Conservation (phyloP, 176 grass and related monocot species). For the Zoysia japonica region DNA sequence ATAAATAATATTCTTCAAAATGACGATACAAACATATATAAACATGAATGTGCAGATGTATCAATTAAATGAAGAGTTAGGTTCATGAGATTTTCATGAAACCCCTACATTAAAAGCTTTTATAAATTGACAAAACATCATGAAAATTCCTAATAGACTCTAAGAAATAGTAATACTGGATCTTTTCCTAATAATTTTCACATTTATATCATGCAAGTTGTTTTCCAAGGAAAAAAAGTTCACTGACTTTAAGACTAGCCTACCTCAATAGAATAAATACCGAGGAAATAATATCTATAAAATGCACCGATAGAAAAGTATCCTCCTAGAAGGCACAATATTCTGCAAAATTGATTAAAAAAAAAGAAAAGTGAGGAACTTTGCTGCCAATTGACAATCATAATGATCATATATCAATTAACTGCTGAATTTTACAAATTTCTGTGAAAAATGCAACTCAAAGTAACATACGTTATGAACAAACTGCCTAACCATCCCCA, state of each 20-base stretch:
- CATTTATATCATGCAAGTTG: background rate
- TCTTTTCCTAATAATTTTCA: constrained; percentile 12
- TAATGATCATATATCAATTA: background rate
- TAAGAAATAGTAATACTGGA: background rate
- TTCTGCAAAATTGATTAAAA: constrained; percentile 48
- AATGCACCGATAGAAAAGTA: constrained; percentile 74
- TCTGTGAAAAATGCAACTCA: constrained; percentile 24
- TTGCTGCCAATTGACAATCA: background rate
- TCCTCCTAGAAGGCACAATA: constrained; percentile 71
- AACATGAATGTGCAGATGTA: background rate
- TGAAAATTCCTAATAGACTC: background rate
- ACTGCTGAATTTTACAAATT: background rate
- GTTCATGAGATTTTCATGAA: background rate
- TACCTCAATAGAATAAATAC: constrained; percentile 91
- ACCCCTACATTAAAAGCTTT: background rate
- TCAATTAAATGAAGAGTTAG: background rate
- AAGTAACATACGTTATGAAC: constrained; percentile 64
- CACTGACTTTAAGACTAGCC: background rate
- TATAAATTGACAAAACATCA: background rate
- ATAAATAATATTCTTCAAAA: background rate
- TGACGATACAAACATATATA: background rate
- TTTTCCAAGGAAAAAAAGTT: background rate
- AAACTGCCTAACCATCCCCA: constrained; percentile 81
- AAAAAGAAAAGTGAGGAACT: constrained; percentile 21
- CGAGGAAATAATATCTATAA: constrained; percentile 86